These are phyloP conservation scores for Colletotrichum agaves DNA, from an alignment of 2,329 filamentous ascomycete genomes.

Conservation along the genomic window DNA sequence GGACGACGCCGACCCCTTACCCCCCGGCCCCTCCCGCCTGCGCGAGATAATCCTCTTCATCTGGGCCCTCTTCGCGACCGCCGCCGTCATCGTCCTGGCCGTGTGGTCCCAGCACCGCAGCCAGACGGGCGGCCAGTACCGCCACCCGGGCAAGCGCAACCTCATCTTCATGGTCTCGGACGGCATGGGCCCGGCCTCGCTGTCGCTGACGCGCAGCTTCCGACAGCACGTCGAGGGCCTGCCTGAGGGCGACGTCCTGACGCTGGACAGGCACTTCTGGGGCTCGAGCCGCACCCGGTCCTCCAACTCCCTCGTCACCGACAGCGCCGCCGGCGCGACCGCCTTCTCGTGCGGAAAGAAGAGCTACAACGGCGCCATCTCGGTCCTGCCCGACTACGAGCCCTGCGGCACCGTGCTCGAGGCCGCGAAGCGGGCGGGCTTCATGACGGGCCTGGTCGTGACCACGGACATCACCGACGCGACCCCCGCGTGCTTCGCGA, in stretches of 20 bases:
- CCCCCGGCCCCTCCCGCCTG: constrained; percentile 54
- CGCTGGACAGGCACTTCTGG: constrained; percentile 89
- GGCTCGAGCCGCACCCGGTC: constrained; percentile 90
- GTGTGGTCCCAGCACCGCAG: constrained; percentile 81
- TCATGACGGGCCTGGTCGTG: constrained; percentile 92
- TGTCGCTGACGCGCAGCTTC: constrained; percentile 87
- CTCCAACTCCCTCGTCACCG: constrained; percentile 86
- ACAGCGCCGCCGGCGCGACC: constrained; percentile 96
- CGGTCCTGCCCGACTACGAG: constrained; percentile 83
- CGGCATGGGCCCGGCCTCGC: constrained; percentile 94
- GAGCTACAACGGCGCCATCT: constrained; percentile 97
- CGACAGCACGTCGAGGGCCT: constrained; percentile 80
- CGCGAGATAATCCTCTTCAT: constrained; percentile 81
- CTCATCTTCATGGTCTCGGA: constrained; percentile 99
- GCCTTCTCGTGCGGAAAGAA: constrained; percentile 94
- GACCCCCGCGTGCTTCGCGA: constrained; percentile 93
- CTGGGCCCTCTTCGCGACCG: constrained; percentile 86
- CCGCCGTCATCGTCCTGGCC: constrained; percentile 80
- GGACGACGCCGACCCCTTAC: constrained; percentile 27
- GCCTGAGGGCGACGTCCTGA: constrained; percentile 79
- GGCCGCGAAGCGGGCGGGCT: constrained; percentile 91
- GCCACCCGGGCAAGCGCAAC: constrained; percentile 75
- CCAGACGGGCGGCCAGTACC: constrained; percentile 49
- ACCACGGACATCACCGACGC: constrained; percentile 96
- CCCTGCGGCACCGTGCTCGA: constrained; percentile 94